phyloP scores from a whole-genome alignment of 768 basidiomycete genomes.

The Termitomyces sp. region DNA sequence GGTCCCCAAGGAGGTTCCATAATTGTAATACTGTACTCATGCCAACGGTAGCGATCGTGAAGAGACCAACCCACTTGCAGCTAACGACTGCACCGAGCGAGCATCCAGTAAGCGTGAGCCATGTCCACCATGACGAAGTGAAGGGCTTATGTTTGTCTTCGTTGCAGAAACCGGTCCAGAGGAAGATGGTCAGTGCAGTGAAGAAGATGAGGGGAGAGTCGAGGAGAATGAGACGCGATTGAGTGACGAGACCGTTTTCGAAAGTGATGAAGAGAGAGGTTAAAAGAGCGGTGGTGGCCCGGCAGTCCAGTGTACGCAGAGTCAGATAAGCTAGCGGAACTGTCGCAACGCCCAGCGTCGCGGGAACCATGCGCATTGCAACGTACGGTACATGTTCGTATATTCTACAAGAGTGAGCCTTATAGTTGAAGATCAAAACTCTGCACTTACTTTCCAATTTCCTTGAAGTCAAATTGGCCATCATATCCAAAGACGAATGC shows the following conservation, averaged over 20 bases:
- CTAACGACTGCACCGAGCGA: slow-evolving; percentile 89
- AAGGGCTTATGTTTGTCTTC: slow-evolving; percentile 86
- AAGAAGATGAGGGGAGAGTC: slow-evolving; percentile 99
- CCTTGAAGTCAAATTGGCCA: slow-evolving; percentile 95
- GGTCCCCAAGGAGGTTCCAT: slow-evolving; percentile 87
- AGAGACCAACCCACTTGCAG: slow-evolving; percentile 98
- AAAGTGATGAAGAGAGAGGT: slow-evolving; percentile 91
- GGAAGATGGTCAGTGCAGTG: slow-evolving; percentile 83
- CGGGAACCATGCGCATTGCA: slow-evolving; percentile 96
- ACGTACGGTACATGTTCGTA: slow-evolving; percentile 92
- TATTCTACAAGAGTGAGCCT: slow-evolving; percentile 38
- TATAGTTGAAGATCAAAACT: background rate
- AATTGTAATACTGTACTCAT: slow-evolving; percentile 80
- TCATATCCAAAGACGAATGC: slow-evolving; percentile 86
- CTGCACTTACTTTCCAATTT: slow-evolving; percentile 84
- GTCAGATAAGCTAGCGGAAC: slow-evolving; percentile 92
- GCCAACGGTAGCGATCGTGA: slow-evolving; percentile 95
- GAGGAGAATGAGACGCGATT: slow-evolving; percentile 94
- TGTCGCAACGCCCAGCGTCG: slow-evolving; percentile 82
- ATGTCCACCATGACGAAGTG: slow-evolving; percentile 86
- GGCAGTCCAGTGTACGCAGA: slow-evolving; percentile 87
- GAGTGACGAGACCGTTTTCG: slow-evolving; percentile 94
- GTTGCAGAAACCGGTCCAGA: slow-evolving; percentile 89
- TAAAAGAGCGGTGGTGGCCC: slow-evolving; percentile 88
- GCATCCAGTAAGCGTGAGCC: slow-evolving; percentile 84